Evolutionary conservation across 331 rosid species (phyloP).

Genomic region (Cucumis variabilis): DNA sequence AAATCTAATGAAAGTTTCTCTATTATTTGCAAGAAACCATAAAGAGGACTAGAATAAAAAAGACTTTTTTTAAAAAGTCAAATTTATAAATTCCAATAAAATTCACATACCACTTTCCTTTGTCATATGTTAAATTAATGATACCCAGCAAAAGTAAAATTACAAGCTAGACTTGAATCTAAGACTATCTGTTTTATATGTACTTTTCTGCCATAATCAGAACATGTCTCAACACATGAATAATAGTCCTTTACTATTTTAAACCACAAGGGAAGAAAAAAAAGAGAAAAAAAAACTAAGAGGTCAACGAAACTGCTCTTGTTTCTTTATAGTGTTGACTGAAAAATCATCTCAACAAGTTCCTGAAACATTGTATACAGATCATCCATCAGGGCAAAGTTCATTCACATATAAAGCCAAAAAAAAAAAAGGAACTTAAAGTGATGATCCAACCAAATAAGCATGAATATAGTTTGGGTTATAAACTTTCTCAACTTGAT

Average conservation of each 20-base stretch:
- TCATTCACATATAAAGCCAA: neutral
- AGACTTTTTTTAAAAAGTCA: neutral
- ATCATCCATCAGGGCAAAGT: neutral
- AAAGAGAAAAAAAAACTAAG: neutral
- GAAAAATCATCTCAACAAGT: conserved; percentile 95
- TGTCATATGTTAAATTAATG: neutral
- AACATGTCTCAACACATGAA: neutral
- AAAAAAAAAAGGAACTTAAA: neutral
- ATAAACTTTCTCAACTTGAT: neutral
- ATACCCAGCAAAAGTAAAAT: neutral
- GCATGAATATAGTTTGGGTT: neutral
- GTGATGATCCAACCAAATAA: no score
- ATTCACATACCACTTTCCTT: neutral
- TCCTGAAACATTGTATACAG: conserved; percentile 61
- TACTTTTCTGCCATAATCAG: neutral
- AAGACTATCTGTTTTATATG: neutral
- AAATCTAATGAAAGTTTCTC: no score
- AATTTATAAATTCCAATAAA: neutral
- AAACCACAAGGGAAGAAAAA: neutral
- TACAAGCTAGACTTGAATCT: neutral
- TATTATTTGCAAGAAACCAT: neutral
- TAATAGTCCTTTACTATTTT: conserved; percentile 1
- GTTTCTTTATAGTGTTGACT: conserved; percentile 62
- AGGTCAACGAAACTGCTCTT: neutral
- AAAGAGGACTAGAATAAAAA: neutral